Percentiles rank a stretch among this genome's conserved stretches.
Conservation (phyloP, 164 flowering plant species). For the Stephania cephalantha region DNA sequence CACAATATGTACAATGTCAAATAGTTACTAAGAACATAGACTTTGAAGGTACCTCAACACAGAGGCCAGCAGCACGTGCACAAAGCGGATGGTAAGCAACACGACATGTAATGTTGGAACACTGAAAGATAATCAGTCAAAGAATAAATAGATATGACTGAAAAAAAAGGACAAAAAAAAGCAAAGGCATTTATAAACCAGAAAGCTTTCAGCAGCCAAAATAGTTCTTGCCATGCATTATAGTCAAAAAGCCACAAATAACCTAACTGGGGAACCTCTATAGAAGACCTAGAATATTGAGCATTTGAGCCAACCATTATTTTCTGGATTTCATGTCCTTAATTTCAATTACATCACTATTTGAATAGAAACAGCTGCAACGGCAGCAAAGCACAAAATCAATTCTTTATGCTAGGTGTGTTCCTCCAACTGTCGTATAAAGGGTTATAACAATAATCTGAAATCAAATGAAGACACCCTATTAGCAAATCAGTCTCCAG, state of each 20-base stretch:
- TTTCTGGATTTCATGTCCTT: no score
- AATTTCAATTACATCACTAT: no score
- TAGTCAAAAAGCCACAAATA: background rate
- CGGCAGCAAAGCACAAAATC: background rate
- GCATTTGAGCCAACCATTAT: no score
- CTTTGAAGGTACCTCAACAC: constrained; percentile 70
- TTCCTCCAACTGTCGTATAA: background rate
- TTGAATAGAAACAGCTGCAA: background rate
- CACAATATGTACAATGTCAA: background rate
- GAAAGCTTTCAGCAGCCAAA: background rate
- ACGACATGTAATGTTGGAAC: constrained; percentile 76
- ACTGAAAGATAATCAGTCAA: constrained; percentile 36
- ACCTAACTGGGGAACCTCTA: background rate
- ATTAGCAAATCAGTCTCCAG: background rate
- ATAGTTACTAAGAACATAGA: background rate
- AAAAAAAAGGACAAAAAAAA: background rate
- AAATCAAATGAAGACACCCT: background rate
- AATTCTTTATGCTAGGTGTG: background rate
- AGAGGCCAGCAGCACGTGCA: constrained; percentile 98
- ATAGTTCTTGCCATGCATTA: background rate
- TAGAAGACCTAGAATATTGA: background rate
- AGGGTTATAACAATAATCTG: background rate
- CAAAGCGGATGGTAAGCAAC: constrained; percentile 99
- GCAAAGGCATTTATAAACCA: background rate
- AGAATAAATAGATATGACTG: background rate